Evolutionary conservation across 305 asterid genomes (phyloP).

Genomic region (Rubia occidens): DNA sequence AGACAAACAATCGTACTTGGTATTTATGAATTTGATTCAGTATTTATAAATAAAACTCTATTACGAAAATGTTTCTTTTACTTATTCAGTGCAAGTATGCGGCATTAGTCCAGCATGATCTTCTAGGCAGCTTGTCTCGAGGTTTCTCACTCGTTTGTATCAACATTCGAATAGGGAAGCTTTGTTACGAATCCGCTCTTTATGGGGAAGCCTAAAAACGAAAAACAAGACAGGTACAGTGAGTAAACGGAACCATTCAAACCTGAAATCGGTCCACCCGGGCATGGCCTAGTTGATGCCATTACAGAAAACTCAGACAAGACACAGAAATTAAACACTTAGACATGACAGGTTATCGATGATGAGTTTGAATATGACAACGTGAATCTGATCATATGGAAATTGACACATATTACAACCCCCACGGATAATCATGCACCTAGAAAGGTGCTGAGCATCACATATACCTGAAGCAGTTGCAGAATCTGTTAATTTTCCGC

Average conservation of each 20-base stretch:
- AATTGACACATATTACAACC: no score
- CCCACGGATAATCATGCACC: no score
- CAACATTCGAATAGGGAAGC: background rate
- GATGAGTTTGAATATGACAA: no score
- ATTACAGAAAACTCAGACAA: no score
- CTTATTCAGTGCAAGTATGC: background rate
- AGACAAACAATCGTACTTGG: background rate
- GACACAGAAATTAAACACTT: no score
- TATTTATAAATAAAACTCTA: background rate
- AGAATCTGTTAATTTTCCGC: background rate
- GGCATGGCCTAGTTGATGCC: no score
- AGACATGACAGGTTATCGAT: no score
- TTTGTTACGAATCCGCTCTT: background rate
- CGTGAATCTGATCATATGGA: no score
- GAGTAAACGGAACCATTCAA: background rate
- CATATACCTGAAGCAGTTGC: slow-evolving; percentile 5
- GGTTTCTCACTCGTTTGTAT: background rate
- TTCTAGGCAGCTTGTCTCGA: background rate
- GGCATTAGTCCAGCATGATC: background rate
- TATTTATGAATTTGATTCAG: background rate
- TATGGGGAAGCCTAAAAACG: background rate
- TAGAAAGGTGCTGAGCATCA: no score
- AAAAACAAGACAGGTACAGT: background rate
- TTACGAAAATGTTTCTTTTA: background rate
- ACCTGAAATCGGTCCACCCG: no score